A percentile compares a stretch with the other conserved stretches of the same genome.
phyloP scores from a whole-genome alignment of 805 yeast species.

The Scheffersomyces ergatensis region DNA sequence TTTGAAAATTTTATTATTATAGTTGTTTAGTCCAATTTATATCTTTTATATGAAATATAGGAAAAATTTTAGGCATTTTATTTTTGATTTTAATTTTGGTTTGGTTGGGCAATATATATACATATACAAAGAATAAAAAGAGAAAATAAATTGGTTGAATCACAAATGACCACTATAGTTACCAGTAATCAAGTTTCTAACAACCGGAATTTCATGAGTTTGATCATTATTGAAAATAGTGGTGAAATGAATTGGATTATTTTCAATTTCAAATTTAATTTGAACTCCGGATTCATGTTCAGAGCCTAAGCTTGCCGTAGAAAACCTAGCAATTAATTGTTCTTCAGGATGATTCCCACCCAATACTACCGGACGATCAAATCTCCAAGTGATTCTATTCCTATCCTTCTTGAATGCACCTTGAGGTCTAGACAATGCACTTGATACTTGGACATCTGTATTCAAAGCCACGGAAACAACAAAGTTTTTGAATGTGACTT shows the following conservation, averaged over 20 bases:
- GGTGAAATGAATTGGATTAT: constrained; percentile 40
- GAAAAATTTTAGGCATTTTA: background rate
- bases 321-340: constrained; percentile 80
- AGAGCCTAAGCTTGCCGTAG: constrained; percentile 67
- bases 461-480: constrained; percentile 58
- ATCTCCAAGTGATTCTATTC: constrained; percentile 85
- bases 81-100: background rate
- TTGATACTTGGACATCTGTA: constrained; percentile 57
- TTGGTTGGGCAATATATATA: background rate
- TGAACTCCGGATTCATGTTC: constrained; percentile 77
- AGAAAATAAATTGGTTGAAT: background rate
- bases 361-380: constrained; percentile 40
- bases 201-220: constrained; percentile 40
- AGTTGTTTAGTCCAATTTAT: no score
- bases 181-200: constrained; percentile 49
- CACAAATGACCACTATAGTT: constrained; percentile 27
- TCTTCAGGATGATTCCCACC: constrained; percentile 46
- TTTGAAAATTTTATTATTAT: no score
- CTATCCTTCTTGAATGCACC: constrained; percentile 88
- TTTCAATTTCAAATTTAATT: constrained; percentile 56
- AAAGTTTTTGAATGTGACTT: constrained; percentile 53
- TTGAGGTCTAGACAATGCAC: constrained; percentile 87
- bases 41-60: no score
- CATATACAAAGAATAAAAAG: background rate
- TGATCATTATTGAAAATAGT: constrained; percentile 28